Conservation (phyloP, 2,329 filamentous ascomycete genomes). For the Alternaria ethzedia region DNA sequence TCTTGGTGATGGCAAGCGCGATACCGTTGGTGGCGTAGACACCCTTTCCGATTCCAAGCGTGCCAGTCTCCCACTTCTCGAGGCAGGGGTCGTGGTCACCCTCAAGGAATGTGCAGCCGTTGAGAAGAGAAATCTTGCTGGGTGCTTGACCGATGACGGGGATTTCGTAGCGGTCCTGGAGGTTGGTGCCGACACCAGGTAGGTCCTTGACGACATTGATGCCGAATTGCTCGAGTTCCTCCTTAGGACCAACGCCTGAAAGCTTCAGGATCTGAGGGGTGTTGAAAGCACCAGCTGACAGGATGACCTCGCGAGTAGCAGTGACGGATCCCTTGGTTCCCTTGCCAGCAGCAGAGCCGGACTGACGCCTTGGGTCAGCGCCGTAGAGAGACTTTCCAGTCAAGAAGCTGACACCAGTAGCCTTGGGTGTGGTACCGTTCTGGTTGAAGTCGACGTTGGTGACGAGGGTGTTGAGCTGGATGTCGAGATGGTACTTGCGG, state of each 20-base stretch:
- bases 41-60: constrained; percentile 44
- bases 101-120: constrained; percentile 50
- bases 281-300: constrained; percentile 62
- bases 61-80: constrained; percentile 50
- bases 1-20: constrained; percentile 55
- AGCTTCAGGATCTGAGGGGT: constrained; percentile 68
- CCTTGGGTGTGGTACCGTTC: constrained; percentile 57
- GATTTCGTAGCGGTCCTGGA: constrained; percentile 66
- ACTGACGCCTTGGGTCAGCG: constrained; percentile 43
- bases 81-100: constrained; percentile 53
- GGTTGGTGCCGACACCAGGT: constrained; percentile 68
- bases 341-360: constrained; percentile 12
- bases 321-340: constrained; percentile 34
- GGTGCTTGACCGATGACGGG: constrained; percentile 53
- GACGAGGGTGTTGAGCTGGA: constrained; percentile 66
- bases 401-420: constrained; percentile 51
- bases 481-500: constrained; percentile 62
- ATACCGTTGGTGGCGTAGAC: constrained; percentile 61
- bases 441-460: constrained; percentile 71
- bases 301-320: constrained; percentile 35
- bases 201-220: constrained; percentile 64
- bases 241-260: constrained; percentile 65
- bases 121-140: constrained; percentile 41
- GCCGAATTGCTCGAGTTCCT: constrained; percentile 60
- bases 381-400: constrained; percentile 48